A percentile compares a stretch with the other conserved stretches of the same genome.
Conservation (phyloP, 108 stramenopile species). For the Schizochytrium sp. region DNA sequence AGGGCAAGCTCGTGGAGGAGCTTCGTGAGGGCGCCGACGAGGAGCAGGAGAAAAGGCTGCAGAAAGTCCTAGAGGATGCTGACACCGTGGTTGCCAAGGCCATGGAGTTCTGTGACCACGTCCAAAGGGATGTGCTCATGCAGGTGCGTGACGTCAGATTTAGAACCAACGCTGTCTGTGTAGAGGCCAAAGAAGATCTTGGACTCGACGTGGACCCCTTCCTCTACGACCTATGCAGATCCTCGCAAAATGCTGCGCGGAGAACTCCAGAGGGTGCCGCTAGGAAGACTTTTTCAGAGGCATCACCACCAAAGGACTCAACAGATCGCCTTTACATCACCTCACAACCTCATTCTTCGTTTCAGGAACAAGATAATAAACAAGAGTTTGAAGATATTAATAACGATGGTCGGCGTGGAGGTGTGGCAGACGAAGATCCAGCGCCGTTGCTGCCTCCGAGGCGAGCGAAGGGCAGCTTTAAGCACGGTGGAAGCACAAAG, state of each 20-base stretch:
- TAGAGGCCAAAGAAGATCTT: slow-evolving; percentile 16
- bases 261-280: not conserved
- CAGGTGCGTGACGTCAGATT: not conserved
- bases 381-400: no score
- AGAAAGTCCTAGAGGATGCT: not conserved
- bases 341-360: no score
- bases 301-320: not conserved
- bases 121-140: slow-evolving; percentile 21
- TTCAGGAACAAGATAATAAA: no score
- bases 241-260: not conserved
- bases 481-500: not conserved
- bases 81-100: not conserved
- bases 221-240: not conserved
- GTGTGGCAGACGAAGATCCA: no score
- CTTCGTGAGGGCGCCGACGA: not conserved
- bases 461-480: not conserved
- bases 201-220: slow-evolving; percentile 10
- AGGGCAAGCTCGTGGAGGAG: not conserved
- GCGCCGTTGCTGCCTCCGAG: no score
- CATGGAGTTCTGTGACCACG: slow-evolving; percentile 32
- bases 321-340: no score
- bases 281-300: not conserved
- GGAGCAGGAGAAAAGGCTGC: not conserved
- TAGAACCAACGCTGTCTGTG: not conserved
- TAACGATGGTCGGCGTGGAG: no score